Evolutionary conservation across 2,329 filamentous ascomycete genomes (phyloP), one percentile per base, ranked within the genome.

Genomic region (Colletotrichum higginsianum): DNA sequence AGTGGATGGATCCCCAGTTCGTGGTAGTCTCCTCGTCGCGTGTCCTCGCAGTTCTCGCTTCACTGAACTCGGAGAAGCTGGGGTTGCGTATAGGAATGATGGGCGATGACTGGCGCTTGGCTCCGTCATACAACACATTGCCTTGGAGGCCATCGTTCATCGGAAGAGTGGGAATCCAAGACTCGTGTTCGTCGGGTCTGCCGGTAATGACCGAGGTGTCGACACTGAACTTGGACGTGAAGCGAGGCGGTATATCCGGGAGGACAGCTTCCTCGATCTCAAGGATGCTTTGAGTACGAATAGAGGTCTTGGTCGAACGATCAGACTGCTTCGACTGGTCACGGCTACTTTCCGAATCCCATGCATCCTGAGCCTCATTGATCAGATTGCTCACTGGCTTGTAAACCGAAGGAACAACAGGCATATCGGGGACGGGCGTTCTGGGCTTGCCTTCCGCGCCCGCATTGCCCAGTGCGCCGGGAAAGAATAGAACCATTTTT

Each of bases 401-500:
- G 44, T 79, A 83, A 1, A 78, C 77, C 4, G 72, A 60, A 1
- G 83, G 82, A 12, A 85, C 72, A 1, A 80, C 76, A 8, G 85
- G 85, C 49, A 87, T 74, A 4, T 84, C 81, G 13, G 86, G 86
- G 16, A 87, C 81, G 3, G 83, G 82, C 4, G 42, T 44, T 21
- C 61, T 58, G 5, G n/a, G 38, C 16, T 57, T 46, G n/a, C 40
- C 53, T 16, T 21, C 57, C 6, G 50, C 44, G 38, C 55, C 60
- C 6, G 52, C 62, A 42, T 57, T 56, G 44, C 67, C 75, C 2
- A 83, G 78, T 9, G 79, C 57, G 2, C 53, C 77, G 4, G 85
- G 82, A 73, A 88, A 88, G 30, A 90, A 78, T 6, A 88, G 77
- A 2, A 82, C 80, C 80, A 90, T 87, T 77, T 89, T 90, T 75